Percentiles rank a stretch among this genome's conserved stretches.
Evolutionary conservation across 2,329 filamentous ascomycete species (phyloP).

Genomic region (Aulographum hederae): DNA sequence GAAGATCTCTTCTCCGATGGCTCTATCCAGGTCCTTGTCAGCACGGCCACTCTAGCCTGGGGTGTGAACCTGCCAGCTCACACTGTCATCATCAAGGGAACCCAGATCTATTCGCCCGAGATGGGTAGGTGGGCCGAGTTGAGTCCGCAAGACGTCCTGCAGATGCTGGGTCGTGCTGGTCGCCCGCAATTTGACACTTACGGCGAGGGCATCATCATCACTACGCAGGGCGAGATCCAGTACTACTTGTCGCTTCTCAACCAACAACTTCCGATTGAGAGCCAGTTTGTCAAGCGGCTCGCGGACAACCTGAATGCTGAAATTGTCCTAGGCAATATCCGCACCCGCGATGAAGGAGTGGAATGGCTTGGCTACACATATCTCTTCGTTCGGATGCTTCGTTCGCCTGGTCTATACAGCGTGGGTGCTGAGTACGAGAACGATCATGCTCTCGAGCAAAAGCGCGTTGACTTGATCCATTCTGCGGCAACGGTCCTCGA

Average conservation of each 20-base stretch:
- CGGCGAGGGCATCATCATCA: constrained; percentile 97
- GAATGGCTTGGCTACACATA: constrained; percentile 99
- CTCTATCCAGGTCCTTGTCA: constrained; percentile 85
- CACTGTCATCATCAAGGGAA: constrained; percentile 97
- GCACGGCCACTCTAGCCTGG: constrained; percentile 96
- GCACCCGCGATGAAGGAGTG: constrained; percentile 86
- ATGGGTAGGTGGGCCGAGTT: constrained; percentile 98
- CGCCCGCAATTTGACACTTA: constrained; percentile 95
- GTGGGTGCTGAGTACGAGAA: constrained; percentile 92
- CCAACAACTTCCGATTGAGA: constrained; percentile 93
- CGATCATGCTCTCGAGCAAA: constrained; percentile 81
- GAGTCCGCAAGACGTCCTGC: constrained; percentile 90
- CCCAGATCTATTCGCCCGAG: constrained; percentile 92
- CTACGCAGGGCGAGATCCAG: constrained; percentile 82
- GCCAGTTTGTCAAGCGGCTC: constrained; percentile 80
- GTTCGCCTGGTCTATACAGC: constrained; percentile 85
- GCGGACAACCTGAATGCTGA: constrained; percentile 96
- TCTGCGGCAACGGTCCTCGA: constrained; percentile 78
- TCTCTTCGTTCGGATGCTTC: constrained; percentile 91
- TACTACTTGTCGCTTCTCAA: constrained; percentile 96
- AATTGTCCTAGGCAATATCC: constrained; percentile 82
- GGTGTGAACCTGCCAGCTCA: constrained; percentile 96
- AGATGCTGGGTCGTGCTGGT: constrained; percentile 96
- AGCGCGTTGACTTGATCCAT: constrained; percentile 91
- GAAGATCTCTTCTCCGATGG: constrained; percentile 88